These are phyloP conservation scores for Botryotinia globosa DNA, from an alignment of 2,329 filamentous ascomycete species.

Conservation along the genomic window DNA sequence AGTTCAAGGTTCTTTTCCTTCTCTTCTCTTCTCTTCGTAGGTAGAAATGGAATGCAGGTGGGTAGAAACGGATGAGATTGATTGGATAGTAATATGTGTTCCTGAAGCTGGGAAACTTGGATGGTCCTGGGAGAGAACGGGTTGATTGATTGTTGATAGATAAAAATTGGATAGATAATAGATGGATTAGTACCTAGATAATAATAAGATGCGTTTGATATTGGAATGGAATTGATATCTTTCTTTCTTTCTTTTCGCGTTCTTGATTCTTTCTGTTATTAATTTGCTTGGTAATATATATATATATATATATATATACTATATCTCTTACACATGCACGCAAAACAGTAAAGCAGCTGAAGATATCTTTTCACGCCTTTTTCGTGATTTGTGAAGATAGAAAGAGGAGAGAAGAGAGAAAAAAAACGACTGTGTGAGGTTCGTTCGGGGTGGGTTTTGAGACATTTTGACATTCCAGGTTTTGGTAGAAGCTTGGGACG, in stretches of 20 bases:
- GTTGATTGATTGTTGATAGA: background rate
- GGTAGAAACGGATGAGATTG: background rate
- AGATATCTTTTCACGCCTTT: background rate
- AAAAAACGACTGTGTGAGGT: background rate
- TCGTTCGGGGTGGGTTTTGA: background rate
- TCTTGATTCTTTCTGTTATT: background rate
- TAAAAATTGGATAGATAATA: background rate
- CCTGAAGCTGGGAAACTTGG: constrained; percentile 7
- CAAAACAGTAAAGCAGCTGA: background rate
- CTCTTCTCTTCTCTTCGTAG: background rate
- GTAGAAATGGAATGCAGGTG: background rate
- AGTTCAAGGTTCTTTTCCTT: background rate
- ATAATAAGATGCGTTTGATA: constrained; percentile 7
- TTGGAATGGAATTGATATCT: background rate
- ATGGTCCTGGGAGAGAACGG: background rate
- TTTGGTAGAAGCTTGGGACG: constrained; percentile 14
- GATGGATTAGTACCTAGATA: background rate
- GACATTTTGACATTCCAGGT: constrained; percentile 21
- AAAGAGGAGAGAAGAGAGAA: background rate
- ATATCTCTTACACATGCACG: background rate
- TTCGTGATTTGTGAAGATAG: background rate
- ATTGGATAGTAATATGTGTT: background rate
- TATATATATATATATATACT: too few relatives aligned
- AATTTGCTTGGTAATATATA: too few relatives aligned
- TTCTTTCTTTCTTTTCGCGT: constrained; percentile 1